Percentiles rank a stretch among this genome's conserved stretches.
These are phyloP conservation scores for Ascochyta clinopodiicola DNA, from an alignment of 2,329 filamentous ascomycete genomes.

Conservation along the genomic window DNA sequence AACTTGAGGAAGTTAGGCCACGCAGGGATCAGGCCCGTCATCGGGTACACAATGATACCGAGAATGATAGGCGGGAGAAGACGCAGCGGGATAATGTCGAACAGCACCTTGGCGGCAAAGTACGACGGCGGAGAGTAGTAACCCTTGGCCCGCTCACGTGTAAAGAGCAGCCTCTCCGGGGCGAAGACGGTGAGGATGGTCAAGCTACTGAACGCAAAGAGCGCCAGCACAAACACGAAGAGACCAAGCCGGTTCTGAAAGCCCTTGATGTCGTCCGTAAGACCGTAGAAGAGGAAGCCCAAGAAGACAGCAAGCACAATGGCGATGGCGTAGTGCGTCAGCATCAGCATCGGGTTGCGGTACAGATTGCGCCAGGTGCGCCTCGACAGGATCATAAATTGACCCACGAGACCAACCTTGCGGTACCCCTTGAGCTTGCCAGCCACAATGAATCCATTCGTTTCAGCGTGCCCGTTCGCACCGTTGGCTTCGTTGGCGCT, in stretches of 20 bases:
- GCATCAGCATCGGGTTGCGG: constrained; percentile 96
- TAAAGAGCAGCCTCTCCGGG: constrained; percentile 86
- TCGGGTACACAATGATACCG: constrained; percentile 95
- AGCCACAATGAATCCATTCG: constrained; percentile 61
- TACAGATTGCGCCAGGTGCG: constrained; percentile 98
- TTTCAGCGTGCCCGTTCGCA: constrained; percentile 61
- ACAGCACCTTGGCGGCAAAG: constrained; percentile 95
- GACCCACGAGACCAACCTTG: constrained; percentile 77
- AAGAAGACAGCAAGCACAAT: constrained; percentile 93
- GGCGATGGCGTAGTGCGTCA: constrained; percentile 96
- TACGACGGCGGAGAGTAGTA: constrained; percentile 96
- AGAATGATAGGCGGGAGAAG: constrained; percentile 94
- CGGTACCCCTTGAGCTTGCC: constrained; percentile 78
- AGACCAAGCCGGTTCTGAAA: constrained; percentile 97
- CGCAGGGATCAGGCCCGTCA: constrained; percentile 89
- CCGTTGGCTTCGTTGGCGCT: constrained; percentile 72
- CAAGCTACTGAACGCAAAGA: constrained; percentile 96
- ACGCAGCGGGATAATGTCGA: constrained; percentile 93
- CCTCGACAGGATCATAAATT: constrained; percentile 87
- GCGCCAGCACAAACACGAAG: constrained; percentile 94
- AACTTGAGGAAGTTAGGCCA: constrained; percentile 88
- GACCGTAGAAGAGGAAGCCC: constrained; percentile 93
- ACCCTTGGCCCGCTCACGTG: constrained; percentile 92
- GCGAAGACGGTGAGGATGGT: constrained; percentile 95
- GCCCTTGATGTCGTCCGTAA: constrained; percentile 94